Percentiles rank a stretch among this genome's conserved stretches.
Conservation (phyloP, 345 rosid species). For the Nasturtium officinale region DNA sequence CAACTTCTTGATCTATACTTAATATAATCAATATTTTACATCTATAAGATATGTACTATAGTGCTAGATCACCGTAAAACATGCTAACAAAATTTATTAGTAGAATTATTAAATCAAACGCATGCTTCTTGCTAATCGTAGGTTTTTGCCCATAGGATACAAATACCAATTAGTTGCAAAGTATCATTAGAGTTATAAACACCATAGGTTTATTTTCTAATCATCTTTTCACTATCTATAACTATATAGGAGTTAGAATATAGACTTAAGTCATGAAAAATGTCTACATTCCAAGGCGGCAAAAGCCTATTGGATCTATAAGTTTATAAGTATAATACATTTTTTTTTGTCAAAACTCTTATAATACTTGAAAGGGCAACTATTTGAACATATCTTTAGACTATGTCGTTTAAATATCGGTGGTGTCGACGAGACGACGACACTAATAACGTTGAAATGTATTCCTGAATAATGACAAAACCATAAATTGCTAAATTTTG, state of each 20-base stretch:
- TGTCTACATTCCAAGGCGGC: constrained; percentile 10
- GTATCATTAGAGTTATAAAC: constrained; percentile 11
- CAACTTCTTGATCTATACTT: neutral
- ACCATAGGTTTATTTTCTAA: constrained; percentile 11
- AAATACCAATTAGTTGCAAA: constrained; percentile 34
- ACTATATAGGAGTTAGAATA: constrained; percentile 1
- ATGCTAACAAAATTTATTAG: neutral
- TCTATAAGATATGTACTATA: constrained; percentile 5
- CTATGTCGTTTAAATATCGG: neutral
- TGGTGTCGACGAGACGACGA: neutral
- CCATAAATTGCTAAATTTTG: neutral
- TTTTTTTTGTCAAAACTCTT: too few relatives aligned
- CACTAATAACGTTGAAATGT: neutral
- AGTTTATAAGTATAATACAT: too few relatives aligned
- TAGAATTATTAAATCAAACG: constrained; percentile 29
- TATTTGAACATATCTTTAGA: neutral
- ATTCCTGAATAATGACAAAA: neutral
- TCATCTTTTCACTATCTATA: constrained; percentile 2
- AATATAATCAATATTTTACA: constrained; percentile 4
- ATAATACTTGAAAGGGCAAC: constrained; percentile 9
- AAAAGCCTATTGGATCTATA: constrained; percentile 6
- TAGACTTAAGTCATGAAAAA: neutral
- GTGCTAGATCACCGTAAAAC: neutral
- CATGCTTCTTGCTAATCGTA: constrained; percentile 33
- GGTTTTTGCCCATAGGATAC: constrained; percentile 38